Evolutionary conservation across 352 stramenopile species (phyloP).

Genomic region (Plasmopara halstedii): DNA sequence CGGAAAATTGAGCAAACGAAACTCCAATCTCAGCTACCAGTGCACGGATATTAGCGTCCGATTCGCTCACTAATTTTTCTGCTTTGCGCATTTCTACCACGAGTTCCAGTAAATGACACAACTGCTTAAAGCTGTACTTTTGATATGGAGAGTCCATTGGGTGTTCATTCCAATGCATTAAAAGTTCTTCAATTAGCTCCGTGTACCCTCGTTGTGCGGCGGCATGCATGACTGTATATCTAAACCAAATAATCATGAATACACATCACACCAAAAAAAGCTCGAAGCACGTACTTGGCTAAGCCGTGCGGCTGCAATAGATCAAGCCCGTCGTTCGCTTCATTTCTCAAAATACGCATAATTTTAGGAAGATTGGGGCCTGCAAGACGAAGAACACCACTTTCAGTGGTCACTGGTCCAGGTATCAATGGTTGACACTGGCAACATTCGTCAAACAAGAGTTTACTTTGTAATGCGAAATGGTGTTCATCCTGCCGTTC

Average conservation of each 20-base stretch:
- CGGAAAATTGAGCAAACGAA: constrained; percentile 51
- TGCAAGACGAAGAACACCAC: constrained; percentile 52
- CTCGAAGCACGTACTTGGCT: constrained; percentile 30
- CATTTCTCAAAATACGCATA: constrained; percentile 42
- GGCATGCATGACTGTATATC: constrained; percentile 46
- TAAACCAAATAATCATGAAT: constrained; percentile 7
- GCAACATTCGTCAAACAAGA: constrained; percentile 71
- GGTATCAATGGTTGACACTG: constrained; percentile 49
- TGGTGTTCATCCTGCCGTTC: constrained; percentile 37
- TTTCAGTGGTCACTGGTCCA: constrained; percentile 43
- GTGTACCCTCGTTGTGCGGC: constrained; percentile 68
- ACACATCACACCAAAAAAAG: not conserved
- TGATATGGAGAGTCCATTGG: constrained; percentile 58
- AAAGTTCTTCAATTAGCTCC: constrained; percentile 47
- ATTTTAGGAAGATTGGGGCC: constrained; percentile 62
- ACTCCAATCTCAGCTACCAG: constrained; percentile 49
- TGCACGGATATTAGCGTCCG: constrained; percentile 42
- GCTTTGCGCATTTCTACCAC: constrained; percentile 43
- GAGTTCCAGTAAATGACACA: constrained; percentile 38
- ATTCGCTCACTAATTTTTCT: constrained; percentile 52
- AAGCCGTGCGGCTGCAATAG: constrained; percentile 56
- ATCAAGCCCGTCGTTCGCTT: constrained; percentile 51
- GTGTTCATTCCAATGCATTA: constrained; percentile 47
- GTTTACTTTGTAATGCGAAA: constrained; percentile 49
- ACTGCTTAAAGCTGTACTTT: constrained; percentile 49